Conservation (phyloP, 192 early-diverging fungal genomes). For the Lunasporangiospora selenospora region DNA sequence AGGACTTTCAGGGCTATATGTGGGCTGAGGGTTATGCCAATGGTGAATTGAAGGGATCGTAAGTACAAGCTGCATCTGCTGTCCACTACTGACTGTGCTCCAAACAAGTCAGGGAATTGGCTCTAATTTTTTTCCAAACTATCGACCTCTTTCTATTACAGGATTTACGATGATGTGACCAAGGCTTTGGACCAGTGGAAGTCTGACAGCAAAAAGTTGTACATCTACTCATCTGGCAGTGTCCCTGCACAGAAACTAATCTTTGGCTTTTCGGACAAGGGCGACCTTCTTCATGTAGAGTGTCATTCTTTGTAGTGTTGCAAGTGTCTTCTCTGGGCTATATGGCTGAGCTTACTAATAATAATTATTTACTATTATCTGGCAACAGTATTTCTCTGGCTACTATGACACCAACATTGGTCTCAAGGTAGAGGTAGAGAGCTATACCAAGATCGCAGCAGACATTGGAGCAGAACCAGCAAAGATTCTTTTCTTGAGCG, state of each 20-base stretch:
- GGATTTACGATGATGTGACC: constrained; percentile 89
- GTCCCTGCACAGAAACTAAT: constrained; percentile 93
- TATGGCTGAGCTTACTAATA: not conserved
- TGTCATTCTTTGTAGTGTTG: not conserved
- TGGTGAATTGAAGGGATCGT: constrained; percentile 79
- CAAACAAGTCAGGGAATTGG: too few species aligned
- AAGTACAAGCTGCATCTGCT: too few species aligned
- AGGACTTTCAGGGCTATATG: constrained; percentile 95
- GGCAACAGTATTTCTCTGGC: constrained; percentile 71
- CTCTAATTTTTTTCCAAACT: not conserved
- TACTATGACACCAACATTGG: constrained; percentile 96
- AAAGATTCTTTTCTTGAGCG: constrained; percentile 87
- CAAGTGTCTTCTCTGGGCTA: not conserved
- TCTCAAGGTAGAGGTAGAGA: constrained; percentile 68
- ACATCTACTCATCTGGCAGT: constrained; percentile 97
- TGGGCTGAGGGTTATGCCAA: constrained; percentile 87
- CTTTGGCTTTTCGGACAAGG: constrained; percentile 84
- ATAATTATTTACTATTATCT: not conserved
- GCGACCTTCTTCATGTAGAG: constrained; percentile 71
- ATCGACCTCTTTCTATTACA: constrained; percentile 17
- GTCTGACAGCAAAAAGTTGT: constrained; percentile 65
- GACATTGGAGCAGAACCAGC: constrained; percentile 63
- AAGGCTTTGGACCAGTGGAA: constrained; percentile 79
- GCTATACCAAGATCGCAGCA: constrained; percentile 79
- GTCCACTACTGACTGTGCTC: too few species aligned